Conservation (phyloP, 208 protist genomes). For the Crithidia thermophila region DNA sequence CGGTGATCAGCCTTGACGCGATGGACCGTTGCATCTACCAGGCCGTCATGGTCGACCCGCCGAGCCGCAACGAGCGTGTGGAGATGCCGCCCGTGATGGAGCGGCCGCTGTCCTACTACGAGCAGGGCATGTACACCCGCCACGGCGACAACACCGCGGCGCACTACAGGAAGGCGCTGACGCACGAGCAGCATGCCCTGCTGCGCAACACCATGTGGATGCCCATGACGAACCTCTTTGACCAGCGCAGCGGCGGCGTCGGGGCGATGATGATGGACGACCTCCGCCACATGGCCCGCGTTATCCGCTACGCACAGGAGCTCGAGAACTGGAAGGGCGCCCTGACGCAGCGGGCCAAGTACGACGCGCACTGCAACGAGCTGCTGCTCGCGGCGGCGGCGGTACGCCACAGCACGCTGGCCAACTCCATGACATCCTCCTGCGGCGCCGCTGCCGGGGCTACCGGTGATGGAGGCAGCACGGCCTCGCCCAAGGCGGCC, state of each 20-base stretch:
- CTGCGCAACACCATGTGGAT: constrained; percentile 20
- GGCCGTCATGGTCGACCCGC: constrained; percentile 13
- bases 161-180: constrained; percentile 15
- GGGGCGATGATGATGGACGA: constrained; percentile 23
- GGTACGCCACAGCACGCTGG: constrained; percentile 5
- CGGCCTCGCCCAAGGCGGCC: not conserved
- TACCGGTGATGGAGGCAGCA: no score
- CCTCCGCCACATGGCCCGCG: constrained; percentile 19
- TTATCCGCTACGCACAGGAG: constrained; percentile 17
- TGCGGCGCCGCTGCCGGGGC: no score
- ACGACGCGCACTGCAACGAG: constrained; percentile 15
- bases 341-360: constrained; percentile 1
- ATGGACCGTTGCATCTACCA: constrained; percentile 23
- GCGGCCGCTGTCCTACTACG: constrained; percentile 17
- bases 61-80: not conserved
- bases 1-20: not conserved
- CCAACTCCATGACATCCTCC: not conserved
- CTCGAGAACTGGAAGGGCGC: constrained; percentile 13
- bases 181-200: constrained; percentile 20
- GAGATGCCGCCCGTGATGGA: constrained; percentile 15
- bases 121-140: constrained; percentile 19
- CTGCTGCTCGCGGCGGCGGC: constrained; percentile 9
- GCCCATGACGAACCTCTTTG: constrained; percentile 1
- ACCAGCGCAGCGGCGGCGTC: constrained; percentile 20
- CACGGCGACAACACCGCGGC: constrained; percentile 6